Base-by-base conservation (phyloP, 2,329 filamentous ascomycete genomes). In the Talaromyces sp. region DNA sequence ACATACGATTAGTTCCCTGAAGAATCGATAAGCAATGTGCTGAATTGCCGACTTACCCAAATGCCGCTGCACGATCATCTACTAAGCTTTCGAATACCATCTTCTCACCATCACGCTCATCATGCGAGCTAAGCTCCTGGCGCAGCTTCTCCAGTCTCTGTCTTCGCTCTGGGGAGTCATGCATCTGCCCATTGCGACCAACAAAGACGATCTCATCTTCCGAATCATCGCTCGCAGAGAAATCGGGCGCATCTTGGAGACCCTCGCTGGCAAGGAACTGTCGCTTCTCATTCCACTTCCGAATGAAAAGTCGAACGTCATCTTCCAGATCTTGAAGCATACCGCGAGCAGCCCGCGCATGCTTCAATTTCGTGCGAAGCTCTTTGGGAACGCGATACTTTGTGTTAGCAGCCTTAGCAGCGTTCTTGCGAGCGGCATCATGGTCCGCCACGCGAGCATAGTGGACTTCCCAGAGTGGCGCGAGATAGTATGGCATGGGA, bases 161-260 rank as follows among this genome's bases (percentile, higher is more conserved):
- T 67, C 81, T 82, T 67, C 80, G 81, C 40, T 76, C 75, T 39
- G 77, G 75, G 54, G 78, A 69, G 77, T 90, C 72, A 73, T 83
- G 70, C 86, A 87, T 81, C 76, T 86, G 69, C 65, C 83, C 82
- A 51, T 86, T 83, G 9, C 84, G 77, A 1, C 90, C 92, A 4
- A 95, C 86, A 70, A 97, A 97, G 10, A 97, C 91, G 60, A 97
- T 91, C 75, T 96, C 91, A 57, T 96, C 91, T 56, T 95, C 91
- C 27, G 82, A 82, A 36, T 79, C 79, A 49, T 82, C 80, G 10
- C 55, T 63, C 14, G 63, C 64, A 7, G 62, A 67, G 24, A 63
- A 57, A 13, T 71, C 68, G 27, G 77, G 72, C 1, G 76, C 72
- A 58, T 78, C 75, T 9, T 76, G 73, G 49, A 76, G 66, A 37